Evolutionary conservation across 768 basidiomycete genomes (phyloP).

Genomic region (Suillus alpinus): DNA sequence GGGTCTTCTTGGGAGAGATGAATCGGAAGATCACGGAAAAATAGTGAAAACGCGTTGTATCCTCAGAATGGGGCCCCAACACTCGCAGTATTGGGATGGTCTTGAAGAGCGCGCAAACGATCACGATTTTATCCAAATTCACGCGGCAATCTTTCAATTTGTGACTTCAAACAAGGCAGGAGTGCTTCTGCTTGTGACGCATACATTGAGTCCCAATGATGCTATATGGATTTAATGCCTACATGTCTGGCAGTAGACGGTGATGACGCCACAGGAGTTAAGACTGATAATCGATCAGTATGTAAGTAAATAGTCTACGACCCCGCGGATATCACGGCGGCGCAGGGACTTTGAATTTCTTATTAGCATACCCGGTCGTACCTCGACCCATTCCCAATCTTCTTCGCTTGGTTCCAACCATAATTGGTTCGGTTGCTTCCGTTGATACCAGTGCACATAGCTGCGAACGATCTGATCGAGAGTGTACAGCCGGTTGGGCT

Average conservation of each 20-base stretch:
- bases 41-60: background rate
- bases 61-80: background rate
- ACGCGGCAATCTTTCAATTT: background rate
- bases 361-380: constrained; percentile 54
- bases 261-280: background rate
- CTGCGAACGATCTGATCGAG: background rate
- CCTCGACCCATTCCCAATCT: constrained; percentile 62
- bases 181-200: background rate
- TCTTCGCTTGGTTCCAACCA: constrained; percentile 46
- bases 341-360: constrained; percentile 63
- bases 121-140: background rate
- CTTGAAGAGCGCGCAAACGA: background rate
- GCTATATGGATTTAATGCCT: background rate
- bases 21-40: background rate
- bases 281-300: background rate
- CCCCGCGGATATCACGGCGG: background rate
- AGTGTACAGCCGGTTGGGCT: background rate
- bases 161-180: background rate
- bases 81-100: background rate
- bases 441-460: background rate
- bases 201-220: background rate
- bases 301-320: background rate
- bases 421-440: background rate
- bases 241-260: background rate
- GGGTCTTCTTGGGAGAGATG: constrained; percentile 1